These are phyloP conservation scores for Vitis riparia DNA, from an alignment of 164 flowering plant genomes.

Conservation along the genomic window DNA sequence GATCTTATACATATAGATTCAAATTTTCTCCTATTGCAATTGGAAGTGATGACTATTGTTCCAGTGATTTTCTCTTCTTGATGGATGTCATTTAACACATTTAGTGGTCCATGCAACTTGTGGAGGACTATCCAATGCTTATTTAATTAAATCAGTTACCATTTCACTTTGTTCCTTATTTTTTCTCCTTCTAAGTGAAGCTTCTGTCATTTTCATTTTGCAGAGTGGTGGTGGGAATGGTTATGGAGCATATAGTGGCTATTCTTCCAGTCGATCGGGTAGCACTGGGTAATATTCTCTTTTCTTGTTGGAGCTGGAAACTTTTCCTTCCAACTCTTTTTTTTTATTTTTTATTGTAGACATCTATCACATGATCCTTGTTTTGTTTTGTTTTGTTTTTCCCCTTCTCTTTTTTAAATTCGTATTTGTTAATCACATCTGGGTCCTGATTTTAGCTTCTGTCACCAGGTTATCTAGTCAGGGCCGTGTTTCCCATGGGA, in stretches of 20 bases:
- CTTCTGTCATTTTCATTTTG: neutral
- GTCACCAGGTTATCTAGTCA: slow-evolving; percentile 56
- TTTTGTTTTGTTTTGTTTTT: too few relatives aligned
- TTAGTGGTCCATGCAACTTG: neutral
- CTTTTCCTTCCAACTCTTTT: neutral
- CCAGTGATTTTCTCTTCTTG: too few relatives aligned
- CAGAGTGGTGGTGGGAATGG: slow-evolving; percentile 38
- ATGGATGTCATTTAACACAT: neutral
- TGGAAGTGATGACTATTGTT: too few relatives aligned
- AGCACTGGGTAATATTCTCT: slow-evolving; percentile 40
- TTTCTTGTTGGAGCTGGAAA: neutral
- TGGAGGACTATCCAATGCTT: neutral
- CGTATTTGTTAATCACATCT: neutral
- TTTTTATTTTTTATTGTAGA: too few relatives aligned
- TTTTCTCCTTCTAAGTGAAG: neutral
- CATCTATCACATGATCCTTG: too few relatives aligned
- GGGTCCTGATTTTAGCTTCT: slow-evolving; percentile 13
- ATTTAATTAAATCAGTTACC: too few relatives aligned
- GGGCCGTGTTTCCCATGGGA: slow-evolving; percentile 47
- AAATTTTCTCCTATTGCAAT: neutral
- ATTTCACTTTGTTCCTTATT: neutral
- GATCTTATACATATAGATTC: neutral
- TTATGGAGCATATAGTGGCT: slow-evolving; percentile 51
- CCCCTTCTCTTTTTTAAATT: neutral
- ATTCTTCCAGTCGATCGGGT: slow-evolving; percentile 46